phyloP scores from a whole-genome alignment of 306 rosid genomes.

The Hippophae gyantsensis region DNA sequence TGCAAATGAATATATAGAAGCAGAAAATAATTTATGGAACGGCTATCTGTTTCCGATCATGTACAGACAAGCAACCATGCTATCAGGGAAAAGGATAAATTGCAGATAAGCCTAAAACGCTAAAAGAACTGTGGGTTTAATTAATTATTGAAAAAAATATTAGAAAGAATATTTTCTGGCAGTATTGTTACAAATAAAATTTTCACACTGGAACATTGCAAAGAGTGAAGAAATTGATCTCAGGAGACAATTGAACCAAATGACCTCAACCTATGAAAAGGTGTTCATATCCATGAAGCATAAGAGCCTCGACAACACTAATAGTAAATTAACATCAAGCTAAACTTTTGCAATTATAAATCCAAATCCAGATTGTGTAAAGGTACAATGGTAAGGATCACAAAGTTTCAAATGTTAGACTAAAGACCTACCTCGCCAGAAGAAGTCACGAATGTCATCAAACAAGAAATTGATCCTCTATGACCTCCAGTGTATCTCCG shows the following conservation, averaged over 20 bases:
- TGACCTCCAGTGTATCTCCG: constrained; percentile 95
- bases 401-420: constrained; percentile 18
- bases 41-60: too few relatives aligned
- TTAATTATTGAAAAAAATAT: too few relatives aligned
- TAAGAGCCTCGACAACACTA: constrained; percentile 1
- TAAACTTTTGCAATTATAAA: constrained; percentile 10
- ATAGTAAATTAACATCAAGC: background rate
- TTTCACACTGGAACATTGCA: background rate
- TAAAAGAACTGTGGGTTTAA: too few relatives aligned
- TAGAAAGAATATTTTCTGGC: too few relatives aligned
- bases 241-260: background rate
- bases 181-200: too few relatives aligned
- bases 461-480: constrained; percentile 91
- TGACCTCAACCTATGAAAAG: background rate
- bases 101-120: too few relatives aligned
- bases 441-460: constrained; percentile 88
- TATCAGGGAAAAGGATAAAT: too few relatives aligned
- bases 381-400: constrained; percentile 1
- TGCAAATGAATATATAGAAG: too few relatives aligned
- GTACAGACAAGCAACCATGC: too few relatives aligned
- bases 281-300: background rate
- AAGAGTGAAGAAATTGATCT: constrained; percentile 5
- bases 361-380: constrained; percentile 1
- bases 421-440: constrained; percentile 81
- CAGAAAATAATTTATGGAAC: too few relatives aligned